Evolutionary conservation across 805 yeast genomes (phyloP).

Genomic region (Saccharomycopsis sp.): DNA sequence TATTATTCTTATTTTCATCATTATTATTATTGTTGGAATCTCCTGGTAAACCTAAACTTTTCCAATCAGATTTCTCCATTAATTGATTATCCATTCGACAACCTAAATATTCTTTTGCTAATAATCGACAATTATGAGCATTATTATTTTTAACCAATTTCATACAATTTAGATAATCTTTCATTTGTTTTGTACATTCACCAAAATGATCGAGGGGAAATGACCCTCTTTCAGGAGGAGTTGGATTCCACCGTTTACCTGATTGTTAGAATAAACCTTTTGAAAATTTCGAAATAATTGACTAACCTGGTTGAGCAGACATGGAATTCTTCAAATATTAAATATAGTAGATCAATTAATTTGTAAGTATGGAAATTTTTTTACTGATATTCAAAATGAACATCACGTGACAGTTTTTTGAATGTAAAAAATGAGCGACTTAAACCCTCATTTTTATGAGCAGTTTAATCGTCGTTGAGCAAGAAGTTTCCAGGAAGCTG

Average conservation of each 20-base stretch:
- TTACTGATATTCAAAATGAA: too few relatives aligned
- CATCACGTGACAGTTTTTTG: too few relatives aligned
- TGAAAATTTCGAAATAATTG: too few relatives aligned
- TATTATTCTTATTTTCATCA: background rate
- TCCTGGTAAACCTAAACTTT: constrained; percentile 49
- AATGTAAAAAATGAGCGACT: too few relatives aligned
- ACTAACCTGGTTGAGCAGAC: too few relatives aligned
- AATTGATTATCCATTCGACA: constrained; percentile 80
- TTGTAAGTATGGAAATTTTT: too few relatives aligned
- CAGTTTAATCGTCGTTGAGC: too few relatives aligned
- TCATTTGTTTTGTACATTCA: constrained; percentile 74
- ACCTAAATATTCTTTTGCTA: constrained; percentile 72
- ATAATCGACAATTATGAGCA: constrained; percentile 79
- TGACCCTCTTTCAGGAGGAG: constrained; percentile 95
- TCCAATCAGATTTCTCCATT: constrained; percentile 52
- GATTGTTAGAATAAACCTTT: too few relatives aligned
- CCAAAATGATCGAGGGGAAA: constrained; percentile 78
- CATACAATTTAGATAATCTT: constrained; percentile 66
- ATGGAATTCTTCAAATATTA: too few relatives aligned
- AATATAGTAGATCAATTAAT: too few relatives aligned
- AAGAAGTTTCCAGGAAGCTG: too few relatives aligned
- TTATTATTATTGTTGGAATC: constrained; percentile 21
- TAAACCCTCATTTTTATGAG: too few relatives aligned
- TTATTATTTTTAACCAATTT: constrained; percentile 70
- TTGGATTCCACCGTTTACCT: constrained; percentile 34